Conservation (phyloP, 2,329 filamentous ascomycete genomes). For the Fusarium clavum region DNA sequence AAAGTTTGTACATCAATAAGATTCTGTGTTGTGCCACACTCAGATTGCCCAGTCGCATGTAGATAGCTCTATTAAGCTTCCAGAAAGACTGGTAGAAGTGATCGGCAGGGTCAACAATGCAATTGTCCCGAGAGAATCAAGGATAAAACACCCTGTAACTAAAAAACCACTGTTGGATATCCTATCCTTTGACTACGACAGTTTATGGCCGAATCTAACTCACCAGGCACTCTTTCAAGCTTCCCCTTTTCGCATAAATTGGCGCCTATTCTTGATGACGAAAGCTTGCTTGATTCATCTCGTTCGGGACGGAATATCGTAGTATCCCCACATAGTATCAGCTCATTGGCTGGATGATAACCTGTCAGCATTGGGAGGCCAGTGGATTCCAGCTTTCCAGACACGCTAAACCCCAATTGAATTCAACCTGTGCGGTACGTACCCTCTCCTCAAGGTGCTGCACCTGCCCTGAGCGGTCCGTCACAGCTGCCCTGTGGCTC, state of each 20-base stretch:
- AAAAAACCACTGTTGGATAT: background rate
- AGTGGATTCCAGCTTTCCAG: conserved; percentile 21
- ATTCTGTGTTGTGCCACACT: background rate
- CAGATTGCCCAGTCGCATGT: background rate
- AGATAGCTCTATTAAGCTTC: background rate
- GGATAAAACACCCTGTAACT: background rate
- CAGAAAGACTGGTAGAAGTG: background rate
- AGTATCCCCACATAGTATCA: background rate
- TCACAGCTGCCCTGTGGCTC: conserved; percentile 33
- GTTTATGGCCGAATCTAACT: background rate
- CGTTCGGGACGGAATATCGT: conserved; percentile 37
- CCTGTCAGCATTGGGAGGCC: conserved; percentile 33
- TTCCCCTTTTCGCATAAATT: conserved; percentile 35
- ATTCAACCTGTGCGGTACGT: conserved; percentile 21
- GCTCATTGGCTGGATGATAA: conserved; percentile 23
- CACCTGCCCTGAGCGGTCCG: conserved; percentile 29
- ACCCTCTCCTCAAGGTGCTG: conserved; percentile 14
- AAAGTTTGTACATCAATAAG: background rate
- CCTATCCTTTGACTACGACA: background rate
- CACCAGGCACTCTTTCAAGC: conserved; percentile 4
- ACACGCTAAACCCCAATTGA: conserved; percentile 1
- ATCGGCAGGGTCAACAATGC: background rate
- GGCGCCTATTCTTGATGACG: conserved; percentile 27
- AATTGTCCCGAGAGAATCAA: background rate
- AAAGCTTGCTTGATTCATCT: conserved; percentile 32